A percentile compares a stretch with the other conserved stretches of the same genome.
Evolutionary conservation across 495 filamentous ascomycete species (phyloP).

Genomic region (Aspergillus asperescens): DNA sequence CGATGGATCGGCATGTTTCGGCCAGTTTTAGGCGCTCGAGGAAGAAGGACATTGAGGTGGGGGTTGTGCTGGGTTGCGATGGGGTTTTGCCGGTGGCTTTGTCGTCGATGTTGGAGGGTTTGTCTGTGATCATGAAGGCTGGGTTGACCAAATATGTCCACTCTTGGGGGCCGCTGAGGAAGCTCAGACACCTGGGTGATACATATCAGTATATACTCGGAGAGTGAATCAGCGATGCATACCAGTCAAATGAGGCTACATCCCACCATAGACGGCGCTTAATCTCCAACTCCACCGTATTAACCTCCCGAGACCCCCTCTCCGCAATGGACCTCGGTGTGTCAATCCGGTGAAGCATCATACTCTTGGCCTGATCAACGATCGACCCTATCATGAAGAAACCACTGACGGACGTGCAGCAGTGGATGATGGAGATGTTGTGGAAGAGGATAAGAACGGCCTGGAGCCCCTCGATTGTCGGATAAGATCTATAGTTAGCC

Average conservation of each 20-base stretch:
- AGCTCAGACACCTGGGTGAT: slow-evolving; percentile 28
- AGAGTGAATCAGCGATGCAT: slow-evolving; percentile 1
- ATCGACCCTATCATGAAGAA: slow-evolving; percentile 32
- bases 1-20: slow-evolving; percentile 37
- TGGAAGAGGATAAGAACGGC: slow-evolving; percentile 39
- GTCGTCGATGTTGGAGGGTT: slow-evolving; percentile 34
- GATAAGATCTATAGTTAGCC: slow-evolving; percentile 29
- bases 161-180: slow-evolving; percentile 46
- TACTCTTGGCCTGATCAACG: slow-evolving; percentile 34
- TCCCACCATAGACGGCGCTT: slow-evolving; percentile 47
- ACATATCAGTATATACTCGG: background rate
- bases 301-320: slow-evolving; percentile 12
- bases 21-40: slow-evolving; percentile 37
- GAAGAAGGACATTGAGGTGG: slow-evolving; percentile 43
- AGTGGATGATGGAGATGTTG: slow-evolving; percentile 26
- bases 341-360: slow-evolving; percentile 46
- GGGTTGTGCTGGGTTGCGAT: slow-evolving; percentile 12
- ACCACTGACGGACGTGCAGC: slow-evolving; percentile 24
- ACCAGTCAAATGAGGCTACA: slow-evolving; percentile 44
- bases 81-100: slow-evolving; percentile 11
- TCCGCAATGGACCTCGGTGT: slow-evolving; percentile 12
- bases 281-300: slow-evolving; percentile 30
- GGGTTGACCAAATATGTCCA: slow-evolving; percentile 44
- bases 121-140: slow-evolving; percentile 38
- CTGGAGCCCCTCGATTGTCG: slow-evolving; percentile 43